These are phyloP conservation scores for Phyllosticta citrichinensis DNA, from an alignment of 2,329 filamentous ascomycete genomes.

Conservation along the genomic window DNA sequence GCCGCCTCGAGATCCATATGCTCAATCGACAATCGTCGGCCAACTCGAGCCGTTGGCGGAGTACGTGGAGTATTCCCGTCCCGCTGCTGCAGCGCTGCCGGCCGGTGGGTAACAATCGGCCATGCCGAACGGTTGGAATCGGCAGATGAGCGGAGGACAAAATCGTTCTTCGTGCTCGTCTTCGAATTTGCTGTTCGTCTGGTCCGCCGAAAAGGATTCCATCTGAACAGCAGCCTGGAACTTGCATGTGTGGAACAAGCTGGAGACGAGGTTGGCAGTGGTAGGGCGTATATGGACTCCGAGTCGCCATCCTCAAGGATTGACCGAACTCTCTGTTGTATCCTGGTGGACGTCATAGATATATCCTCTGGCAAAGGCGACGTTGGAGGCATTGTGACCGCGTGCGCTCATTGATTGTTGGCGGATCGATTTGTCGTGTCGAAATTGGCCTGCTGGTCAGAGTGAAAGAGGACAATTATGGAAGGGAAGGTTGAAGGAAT, in stretches of 20 bases:
- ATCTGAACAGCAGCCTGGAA: background rate
- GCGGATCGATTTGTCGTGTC: background rate
- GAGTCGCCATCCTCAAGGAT: background rate
- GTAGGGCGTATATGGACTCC: background rate
- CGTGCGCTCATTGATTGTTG: background rate
- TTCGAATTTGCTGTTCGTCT: background rate
- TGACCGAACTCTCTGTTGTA: background rate
- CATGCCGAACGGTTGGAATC: background rate
- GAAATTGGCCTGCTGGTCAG: background rate
- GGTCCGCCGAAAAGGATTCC: background rate
- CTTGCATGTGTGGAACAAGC: background rate
- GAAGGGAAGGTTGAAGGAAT: background rate
- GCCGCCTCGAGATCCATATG: slow-evolving; percentile 8
- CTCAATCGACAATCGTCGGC: background rate
- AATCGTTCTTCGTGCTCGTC: background rate
- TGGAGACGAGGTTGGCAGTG: background rate
- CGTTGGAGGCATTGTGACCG: background rate
- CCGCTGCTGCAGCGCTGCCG: background rate
- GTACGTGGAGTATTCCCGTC: background rate
- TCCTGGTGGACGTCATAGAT: background rate
- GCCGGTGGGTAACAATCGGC: background rate
- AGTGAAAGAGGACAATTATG: background rate
- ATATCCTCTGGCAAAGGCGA: background rate
- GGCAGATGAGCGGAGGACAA: background rate
- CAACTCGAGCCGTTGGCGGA: background rate